Evolutionary conservation across 2,329 filamentous ascomycete genomes (phyloP), one percentile per base, ranked within the genome.

Genomic region (Lachnellula cervina): DNA sequence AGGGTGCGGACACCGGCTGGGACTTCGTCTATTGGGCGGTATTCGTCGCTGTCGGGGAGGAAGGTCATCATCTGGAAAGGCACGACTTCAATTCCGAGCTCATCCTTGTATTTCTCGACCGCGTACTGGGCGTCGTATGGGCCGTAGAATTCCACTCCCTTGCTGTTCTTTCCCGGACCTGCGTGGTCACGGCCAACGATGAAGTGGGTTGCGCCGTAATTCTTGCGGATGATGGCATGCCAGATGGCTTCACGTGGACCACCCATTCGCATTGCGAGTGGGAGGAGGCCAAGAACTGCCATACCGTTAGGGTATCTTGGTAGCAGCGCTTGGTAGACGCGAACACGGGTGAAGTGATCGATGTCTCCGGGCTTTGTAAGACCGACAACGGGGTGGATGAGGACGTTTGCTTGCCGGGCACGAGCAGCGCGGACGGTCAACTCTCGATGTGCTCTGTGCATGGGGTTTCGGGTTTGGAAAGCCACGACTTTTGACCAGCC

Each of bases 61-160:
- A 97, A 99, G 62, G 95, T 97, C 87, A 99, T 96, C 84, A 95
- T 91, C 80, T 97, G 93, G 87, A 99, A 99, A 65, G 94, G 91
- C 63, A 99, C 94, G 70, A 99, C 94, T 79, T 97, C 90, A 71
- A 99, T 99, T 68, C 93, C 94, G 60, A 99, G 89, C 82, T 99
- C 94, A 64, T 90, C 85, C 71, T 86, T 87, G 84, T 97, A 96
- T 80, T 96, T 90, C 81, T 97, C 91, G 57, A 99, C 92, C 25
- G 92, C 90, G 70, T 93, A 82, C 80, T 99, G 94, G 13, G 94
- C 94, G 70, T 99, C 94, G 74, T 99, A 99, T 34, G 94, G 92
- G 51, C 94, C 94, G 76, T 99, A 99, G 79, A 97, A 95, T 72
- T 99, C 94, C 68, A 89, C 86, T 57, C 94, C 94, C 77, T 93